Evolutionary conservation across 345 rosid genomes (phyloP).

Genomic region (Gossypium arboreum): DNA sequence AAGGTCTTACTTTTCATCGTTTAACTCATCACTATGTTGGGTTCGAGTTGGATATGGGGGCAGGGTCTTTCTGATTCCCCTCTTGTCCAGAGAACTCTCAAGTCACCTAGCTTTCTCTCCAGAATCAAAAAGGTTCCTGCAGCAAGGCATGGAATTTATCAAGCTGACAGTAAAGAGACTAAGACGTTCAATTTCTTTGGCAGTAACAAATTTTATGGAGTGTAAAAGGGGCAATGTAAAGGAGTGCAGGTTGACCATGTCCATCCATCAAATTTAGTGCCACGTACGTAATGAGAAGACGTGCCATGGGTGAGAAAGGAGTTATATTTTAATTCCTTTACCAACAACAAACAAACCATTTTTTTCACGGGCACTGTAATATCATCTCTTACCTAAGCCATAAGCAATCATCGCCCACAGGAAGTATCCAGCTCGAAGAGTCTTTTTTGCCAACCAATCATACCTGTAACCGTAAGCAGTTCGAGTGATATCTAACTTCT

Average conservation of each 20-base stretch:
- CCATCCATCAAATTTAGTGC: slow-evolving; percentile 94
- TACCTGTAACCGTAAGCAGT: slow-evolving; percentile 47
- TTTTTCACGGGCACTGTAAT: background rate
- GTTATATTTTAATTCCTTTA: background rate
- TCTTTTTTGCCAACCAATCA: slow-evolving; percentile 85
- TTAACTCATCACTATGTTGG: slow-evolving; percentile 22
- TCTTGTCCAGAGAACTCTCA: slow-evolving; percentile 63
- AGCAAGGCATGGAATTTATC: background rate
- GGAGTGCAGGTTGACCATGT: slow-evolving; percentile 90
- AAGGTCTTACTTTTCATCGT: slow-evolving; percentile 12
- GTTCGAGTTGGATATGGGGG: slow-evolving; percentile 52
- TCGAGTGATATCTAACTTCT: background rate
- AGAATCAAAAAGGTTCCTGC: slow-evolving; percentile 73
- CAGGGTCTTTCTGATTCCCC: slow-evolving; percentile 83
- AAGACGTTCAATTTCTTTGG: background rate
- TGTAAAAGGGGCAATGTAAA: slow-evolving; percentile 88
- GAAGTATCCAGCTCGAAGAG: slow-evolving; percentile 84
- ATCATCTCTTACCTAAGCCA: slow-evolving; percentile 62
- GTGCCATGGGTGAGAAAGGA: slow-evolving; percentile 29
- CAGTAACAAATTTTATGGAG: slow-evolving; percentile 48
- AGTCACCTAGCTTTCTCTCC: slow-evolving; percentile 70
- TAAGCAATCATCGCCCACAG: slow-evolving; percentile 92
- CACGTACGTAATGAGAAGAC: slow-evolving; percentile 88
- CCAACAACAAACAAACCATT: background rate
- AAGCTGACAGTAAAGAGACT: background rate